Conservation (phyloP, 352 stramenopile species). For the Phytophthora constricta region DNA sequence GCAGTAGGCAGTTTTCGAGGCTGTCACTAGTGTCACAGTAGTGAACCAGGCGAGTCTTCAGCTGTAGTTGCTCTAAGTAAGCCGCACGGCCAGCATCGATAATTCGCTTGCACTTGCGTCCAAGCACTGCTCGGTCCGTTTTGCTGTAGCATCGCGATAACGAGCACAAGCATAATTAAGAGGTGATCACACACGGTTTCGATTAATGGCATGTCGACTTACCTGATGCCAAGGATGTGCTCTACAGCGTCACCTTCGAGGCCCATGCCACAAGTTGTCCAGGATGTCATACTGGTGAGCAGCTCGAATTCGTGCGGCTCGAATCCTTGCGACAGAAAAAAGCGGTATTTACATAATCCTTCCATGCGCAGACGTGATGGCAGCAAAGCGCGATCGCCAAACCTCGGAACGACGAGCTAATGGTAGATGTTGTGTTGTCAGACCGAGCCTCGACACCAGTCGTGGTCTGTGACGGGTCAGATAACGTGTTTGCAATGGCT, state of each 20-base stretch:
- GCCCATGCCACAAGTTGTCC: constrained; percentile 80
- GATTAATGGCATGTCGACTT: too few relatives aligned
- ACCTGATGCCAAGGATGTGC: constrained; percentile 77
- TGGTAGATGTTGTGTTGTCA: constrained; percentile 2
- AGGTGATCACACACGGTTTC: too few relatives aligned
- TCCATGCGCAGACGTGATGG: constrained; percentile 78
- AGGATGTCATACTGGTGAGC: constrained; percentile 76
- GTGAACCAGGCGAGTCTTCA: constrained; percentile 77
- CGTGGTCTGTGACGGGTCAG: background rate
- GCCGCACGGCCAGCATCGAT: constrained; percentile 71
- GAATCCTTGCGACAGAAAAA: constrained; percentile 70
- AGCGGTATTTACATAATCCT: constrained; percentile 73
- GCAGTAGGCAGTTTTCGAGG: constrained; percentile 82
- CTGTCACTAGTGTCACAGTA: constrained; percentile 80
- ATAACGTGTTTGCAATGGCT: constrained; percentile 64
- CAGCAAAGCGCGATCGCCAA: constrained; percentile 82
- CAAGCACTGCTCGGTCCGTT: constrained; percentile 62
- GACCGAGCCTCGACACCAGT: constrained; percentile 1
- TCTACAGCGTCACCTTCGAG: constrained; percentile 70
- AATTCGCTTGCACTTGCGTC: constrained; percentile 80
- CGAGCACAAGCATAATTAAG: constrained; percentile 5
- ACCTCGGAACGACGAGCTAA: constrained; percentile 57
- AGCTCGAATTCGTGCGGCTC: constrained; percentile 62
- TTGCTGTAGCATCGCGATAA: constrained; percentile 46
- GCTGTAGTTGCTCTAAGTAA: constrained; percentile 53